Evolutionary conservation across 345 rosid species (phyloP).

Genomic region (Bruguiera parviflora): DNA sequence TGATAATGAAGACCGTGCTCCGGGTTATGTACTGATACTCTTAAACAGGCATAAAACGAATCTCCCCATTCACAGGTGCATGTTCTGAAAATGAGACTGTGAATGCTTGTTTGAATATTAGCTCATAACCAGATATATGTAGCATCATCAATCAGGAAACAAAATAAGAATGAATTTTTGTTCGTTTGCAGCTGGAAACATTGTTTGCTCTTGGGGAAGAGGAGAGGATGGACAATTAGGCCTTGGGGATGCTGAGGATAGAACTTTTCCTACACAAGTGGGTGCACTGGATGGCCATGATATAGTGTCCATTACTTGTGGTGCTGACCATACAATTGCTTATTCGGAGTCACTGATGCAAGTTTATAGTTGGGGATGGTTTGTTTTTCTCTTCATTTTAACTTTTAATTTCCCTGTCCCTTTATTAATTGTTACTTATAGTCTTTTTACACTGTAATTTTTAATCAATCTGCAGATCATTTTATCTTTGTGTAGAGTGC

Average conservation of each 20-base stretch:
- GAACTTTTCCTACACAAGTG: conserved; percentile 70
- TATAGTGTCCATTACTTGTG: conserved; percentile 70
- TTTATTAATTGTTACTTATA: neutral
- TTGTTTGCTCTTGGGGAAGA: conserved; percentile 93
- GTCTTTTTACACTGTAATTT: conserved; percentile 10
- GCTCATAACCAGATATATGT: too few species aligned
- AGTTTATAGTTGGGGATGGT: conserved; percentile 92
- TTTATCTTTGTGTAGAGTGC: too few species aligned
- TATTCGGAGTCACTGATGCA: conserved; percentile 56
- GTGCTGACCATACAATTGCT: conserved; percentile 93
- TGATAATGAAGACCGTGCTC: too few species aligned
- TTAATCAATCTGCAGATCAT: neutral
- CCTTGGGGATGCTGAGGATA: conserved; percentile 91
- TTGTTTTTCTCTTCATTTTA: conserved; percentile 9
- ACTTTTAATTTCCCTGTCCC: neutral
- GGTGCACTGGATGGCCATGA: conserved; percentile 64
- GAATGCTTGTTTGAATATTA: too few species aligned
- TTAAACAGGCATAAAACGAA: too few species aligned
- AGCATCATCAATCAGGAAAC: neutral
- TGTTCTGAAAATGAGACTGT: too few species aligned
- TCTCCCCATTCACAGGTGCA: too few species aligned
- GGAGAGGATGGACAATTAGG: conserved; percentile 99
- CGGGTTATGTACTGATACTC: too few species aligned
- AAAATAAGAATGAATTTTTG: neutral
- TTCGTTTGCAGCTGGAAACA: conserved; percentile 65